Conservation (phyloP, 768 basidiomycete species). For the Suillus subalutaceus region DNA sequence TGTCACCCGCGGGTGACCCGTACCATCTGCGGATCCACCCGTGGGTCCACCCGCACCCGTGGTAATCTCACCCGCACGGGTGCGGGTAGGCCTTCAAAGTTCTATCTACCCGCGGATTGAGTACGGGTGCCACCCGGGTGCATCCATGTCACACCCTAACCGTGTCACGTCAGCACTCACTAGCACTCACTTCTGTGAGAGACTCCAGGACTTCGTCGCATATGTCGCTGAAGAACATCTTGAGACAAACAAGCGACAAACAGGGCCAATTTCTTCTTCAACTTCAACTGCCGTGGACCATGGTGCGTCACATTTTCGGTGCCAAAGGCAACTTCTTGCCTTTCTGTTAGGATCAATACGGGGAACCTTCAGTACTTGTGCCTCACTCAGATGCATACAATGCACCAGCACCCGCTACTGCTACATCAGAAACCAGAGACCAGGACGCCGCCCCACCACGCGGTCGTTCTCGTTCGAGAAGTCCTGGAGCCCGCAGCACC, state of each 20-base stretch:
- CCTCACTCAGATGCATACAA: constrained; percentile 85
- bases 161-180: no score
- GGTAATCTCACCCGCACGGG: no score
- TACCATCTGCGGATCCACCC: no score
- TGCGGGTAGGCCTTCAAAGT: no score
- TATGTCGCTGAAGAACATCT: no score
- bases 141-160: no score
- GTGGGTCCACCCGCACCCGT: no score
- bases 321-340: constrained; percentile 7
- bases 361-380: constrained; percentile 49
- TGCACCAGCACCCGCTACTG: constrained; percentile 50
- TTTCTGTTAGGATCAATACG: constrained; percentile 54
- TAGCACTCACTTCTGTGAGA: no score
- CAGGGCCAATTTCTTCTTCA: constrained; percentile 38
- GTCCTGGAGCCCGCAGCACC: constrained; percentile 48
- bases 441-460: constrained; percentile 59
- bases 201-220: no score
- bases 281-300: constrained; percentile 52
- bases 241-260: constrained; percentile 34
- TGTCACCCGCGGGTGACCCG: no score
- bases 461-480: constrained; percentile 77
- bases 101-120: no score
- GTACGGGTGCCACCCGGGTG: no score
- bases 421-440: constrained; percentile 48
- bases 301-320: constrained; percentile 39